Conservation (phyloP, 345 rosid genomes). For the Gossypium ekmanianum region DNA sequence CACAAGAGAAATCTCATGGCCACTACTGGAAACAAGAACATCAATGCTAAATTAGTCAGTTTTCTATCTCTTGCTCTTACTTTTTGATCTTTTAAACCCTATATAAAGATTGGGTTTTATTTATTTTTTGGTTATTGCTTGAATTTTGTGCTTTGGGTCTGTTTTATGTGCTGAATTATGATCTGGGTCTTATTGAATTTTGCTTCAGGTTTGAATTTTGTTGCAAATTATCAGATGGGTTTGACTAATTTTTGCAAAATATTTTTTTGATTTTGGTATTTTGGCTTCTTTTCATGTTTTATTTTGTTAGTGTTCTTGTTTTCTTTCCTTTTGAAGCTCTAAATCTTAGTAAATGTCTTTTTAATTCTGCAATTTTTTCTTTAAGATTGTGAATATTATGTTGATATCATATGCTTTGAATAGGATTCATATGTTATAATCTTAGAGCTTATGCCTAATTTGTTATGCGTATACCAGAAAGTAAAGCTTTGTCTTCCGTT, state of each 20-base stretch:
- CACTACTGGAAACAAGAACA: constrained; percentile 83
- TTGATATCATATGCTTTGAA: background rate
- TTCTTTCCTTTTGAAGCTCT: background rate
- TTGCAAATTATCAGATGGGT: constrained; percentile 10
- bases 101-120: too few species aligned
- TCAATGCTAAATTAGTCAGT: constrained; percentile 90
- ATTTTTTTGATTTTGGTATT: background rate
- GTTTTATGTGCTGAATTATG: constrained; percentile 8
- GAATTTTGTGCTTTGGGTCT: background rate
- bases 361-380: background rate
- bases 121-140: background rate
- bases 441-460: too few species aligned
- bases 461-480: too few species aligned
- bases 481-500: background rate
- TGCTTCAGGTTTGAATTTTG: background rate
- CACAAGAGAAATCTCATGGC: constrained; percentile 45
- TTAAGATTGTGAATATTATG: background rate
- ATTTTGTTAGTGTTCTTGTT: background rate
- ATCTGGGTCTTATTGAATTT: background rate
- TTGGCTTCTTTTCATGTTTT: background rate
- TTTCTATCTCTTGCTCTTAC: background rate
- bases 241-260: constrained; percentile 10
- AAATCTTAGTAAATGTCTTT: background rate
- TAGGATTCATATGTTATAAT: too few species aligned
- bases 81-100: background rate